Evolutionary conservation across 495 filamentous ascomycete species (phyloP).

Genomic region (Penicillium egyptiacum): DNA sequence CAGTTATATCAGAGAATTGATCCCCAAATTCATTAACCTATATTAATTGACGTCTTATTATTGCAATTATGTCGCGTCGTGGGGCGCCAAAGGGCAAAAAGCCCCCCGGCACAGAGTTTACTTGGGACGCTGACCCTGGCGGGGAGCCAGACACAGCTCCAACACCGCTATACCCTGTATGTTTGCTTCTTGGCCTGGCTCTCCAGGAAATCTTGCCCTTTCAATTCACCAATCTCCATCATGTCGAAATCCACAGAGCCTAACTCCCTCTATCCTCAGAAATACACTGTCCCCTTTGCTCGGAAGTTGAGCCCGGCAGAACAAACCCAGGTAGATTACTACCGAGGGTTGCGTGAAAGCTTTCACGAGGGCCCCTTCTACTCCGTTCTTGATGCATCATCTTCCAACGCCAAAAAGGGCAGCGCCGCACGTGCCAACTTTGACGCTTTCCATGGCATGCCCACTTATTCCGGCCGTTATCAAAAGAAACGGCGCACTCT

Average conservation of each 20-base stretch:
- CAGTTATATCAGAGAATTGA: background rate
- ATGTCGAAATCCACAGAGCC: background rate
- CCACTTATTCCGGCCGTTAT: slow-evolving; percentile 56
- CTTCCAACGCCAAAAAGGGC: slow-evolving; percentile 43
- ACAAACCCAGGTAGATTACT: slow-evolving; percentile 43
- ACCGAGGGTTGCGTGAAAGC: slow-evolving; percentile 49
- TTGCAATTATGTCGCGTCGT: slow-evolving; percentile 40
- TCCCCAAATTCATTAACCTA: background rate
- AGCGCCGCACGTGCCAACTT: slow-evolving; percentile 42
- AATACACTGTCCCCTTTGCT: slow-evolving; percentile 39
- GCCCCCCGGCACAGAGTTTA: slow-evolving; percentile 44
- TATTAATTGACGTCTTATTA: background rate
- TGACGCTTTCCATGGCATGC: slow-evolving; percentile 62
- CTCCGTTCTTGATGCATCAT: slow-evolving; percentile 52
- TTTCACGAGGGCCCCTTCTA: slow-evolving; percentile 60
- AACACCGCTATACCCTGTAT: slow-evolving; percentile 46
- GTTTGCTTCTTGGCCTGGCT: slow-evolving; percentile 16
- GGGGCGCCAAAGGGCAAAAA: slow-evolving; percentile 40
- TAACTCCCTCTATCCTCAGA: slow-evolving; percentile 22
- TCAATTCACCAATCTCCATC: background rate
- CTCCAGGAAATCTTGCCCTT: background rate
- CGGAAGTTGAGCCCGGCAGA: slow-evolving; percentile 36
- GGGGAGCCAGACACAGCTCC: slow-evolving; percentile 45
- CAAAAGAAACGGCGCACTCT: slow-evolving; percentile 52
- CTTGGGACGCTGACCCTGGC: slow-evolving; percentile 41